Evolutionary conservation across 352 stramenopile genomes (phyloP).

Genomic region (Globisporangium takayamanum): DNA sequence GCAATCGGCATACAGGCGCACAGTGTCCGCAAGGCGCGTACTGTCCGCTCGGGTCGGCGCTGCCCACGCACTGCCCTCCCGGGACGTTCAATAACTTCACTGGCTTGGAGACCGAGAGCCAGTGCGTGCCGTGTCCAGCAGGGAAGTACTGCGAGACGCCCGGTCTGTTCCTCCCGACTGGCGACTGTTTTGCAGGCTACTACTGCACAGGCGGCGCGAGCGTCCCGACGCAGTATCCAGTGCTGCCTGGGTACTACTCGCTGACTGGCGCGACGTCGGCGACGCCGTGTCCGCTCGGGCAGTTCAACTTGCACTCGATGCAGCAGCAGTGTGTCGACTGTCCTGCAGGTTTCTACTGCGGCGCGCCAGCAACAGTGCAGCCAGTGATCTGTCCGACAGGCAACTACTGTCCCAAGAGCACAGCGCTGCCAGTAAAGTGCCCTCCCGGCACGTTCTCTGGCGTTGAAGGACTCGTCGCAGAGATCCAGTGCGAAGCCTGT

Average conservation of each 20-base stretch:
- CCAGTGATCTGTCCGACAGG: constrained; percentile 49
- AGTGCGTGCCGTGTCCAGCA: constrained; percentile 79
- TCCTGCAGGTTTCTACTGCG: constrained; percentile 67
- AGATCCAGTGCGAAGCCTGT: constrained; percentile 77
- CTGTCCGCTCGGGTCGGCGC: constrained; percentile 59
- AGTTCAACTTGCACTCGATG: constrained; percentile 53
- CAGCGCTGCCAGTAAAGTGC: constrained; percentile 55
- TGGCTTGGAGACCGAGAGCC: constrained; percentile 47
- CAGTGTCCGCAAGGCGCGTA: constrained; percentile 64
- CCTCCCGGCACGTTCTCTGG: constrained; percentile 49
- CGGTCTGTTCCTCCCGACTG: constrained; percentile 60
- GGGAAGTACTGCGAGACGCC: constrained; percentile 74
- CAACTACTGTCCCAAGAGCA: constrained; percentile 60
- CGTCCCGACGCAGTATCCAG: constrained; percentile 47
- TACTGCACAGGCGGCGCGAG: constrained; percentile 62
- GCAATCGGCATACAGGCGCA: constrained; percentile 53
- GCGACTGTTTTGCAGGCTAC: constrained; percentile 68
- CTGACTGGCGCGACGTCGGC: constrained; percentile 33
- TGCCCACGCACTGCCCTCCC: constrained; percentile 54
- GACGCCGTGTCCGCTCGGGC: constrained; percentile 42
- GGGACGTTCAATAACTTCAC: constrained; percentile 74
- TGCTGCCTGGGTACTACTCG: constrained; percentile 47
- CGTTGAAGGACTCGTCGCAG: constrained; percentile 48
- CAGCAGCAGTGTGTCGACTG: constrained; percentile 60
- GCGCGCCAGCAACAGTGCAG: constrained; percentile 37